These are phyloP conservation scores for Lenwebbia sp. DNA, from an alignment of 345 rosid species.

Conservation along the genomic window DNA sequence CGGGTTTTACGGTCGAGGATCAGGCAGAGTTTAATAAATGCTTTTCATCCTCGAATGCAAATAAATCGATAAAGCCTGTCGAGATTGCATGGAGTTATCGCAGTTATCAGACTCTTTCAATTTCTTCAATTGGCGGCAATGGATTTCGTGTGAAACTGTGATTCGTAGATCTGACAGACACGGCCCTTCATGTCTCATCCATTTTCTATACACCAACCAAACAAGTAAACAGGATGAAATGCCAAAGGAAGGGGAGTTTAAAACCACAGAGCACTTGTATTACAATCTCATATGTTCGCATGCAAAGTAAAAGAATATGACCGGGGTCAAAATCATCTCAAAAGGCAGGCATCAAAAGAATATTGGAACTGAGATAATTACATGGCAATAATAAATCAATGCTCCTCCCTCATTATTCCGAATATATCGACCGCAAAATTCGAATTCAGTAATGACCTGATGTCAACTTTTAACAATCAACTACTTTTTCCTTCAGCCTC, in stretches of 20 bases:
- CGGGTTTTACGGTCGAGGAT: neutral
- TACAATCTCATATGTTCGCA: neutral
- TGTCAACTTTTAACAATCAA: neutral
- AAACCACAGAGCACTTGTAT: neutral
- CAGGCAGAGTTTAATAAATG: neutral
- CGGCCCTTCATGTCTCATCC: neutral
- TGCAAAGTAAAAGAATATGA: neutral
- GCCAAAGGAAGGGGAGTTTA: neutral
- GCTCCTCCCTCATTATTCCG: neutral
- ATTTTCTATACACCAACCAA: neutral
- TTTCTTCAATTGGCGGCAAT: neutral
- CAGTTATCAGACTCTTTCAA: neutral
- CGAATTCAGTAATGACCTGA: neutral
- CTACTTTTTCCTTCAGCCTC: neutral
- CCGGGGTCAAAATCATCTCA: neutral
- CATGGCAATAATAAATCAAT: constrained; percentile 1
- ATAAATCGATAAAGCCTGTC: neutral
- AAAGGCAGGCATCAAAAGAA: neutral
- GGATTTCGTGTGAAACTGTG: neutral
- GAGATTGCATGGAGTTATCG: neutral
- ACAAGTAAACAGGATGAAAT: neutral
- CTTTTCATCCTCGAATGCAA: neutral
- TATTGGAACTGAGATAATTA: neutral
- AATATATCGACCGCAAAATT: neutral
- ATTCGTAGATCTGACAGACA: neutral